phyloP scores from a whole-genome alignment of 208 protist species.

The Strigomonas culicis region DNA sequence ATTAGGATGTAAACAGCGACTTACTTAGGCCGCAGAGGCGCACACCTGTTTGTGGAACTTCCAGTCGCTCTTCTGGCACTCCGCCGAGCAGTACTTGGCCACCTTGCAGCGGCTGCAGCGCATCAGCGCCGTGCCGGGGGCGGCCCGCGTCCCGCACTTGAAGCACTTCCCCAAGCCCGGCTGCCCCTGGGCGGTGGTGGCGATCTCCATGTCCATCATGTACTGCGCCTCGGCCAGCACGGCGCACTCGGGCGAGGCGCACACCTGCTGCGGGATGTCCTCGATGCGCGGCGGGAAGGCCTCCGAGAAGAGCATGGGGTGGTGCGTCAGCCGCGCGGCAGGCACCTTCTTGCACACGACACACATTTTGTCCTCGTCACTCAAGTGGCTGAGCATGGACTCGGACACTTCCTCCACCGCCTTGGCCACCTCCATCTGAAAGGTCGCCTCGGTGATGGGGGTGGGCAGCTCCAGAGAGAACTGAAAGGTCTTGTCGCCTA shows the following conservation, averaged over 20 bases:
- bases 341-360: conserved; percentile 29
- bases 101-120: conserved; percentile 70
- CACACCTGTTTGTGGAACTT: conserved; percentile 56
- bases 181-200: conserved; percentile 5
- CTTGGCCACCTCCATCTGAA: conserved; percentile 25
- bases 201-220: conserved; percentile 52
- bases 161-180: conserved; percentile 21
- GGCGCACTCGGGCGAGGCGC: conserved; percentile 29
- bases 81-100: conserved; percentile 59
- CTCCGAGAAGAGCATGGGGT: conserved; percentile 50
- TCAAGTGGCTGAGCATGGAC: conserved; percentile 40
- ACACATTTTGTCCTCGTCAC: conserved; percentile 34
- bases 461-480: conserved; percentile 36
- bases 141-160: conserved; percentile 17
- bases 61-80: conserved; percentile 65
- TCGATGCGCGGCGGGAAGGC: conserved; percentile 43
- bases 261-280: conserved; percentile 48
- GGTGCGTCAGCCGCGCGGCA: conserved; percentile 47
- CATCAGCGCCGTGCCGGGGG: conserved; percentile 20
- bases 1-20: not conserved
- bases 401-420: conserved; percentile 35
- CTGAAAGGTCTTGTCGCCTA: conserved; percentile 60
- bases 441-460: conserved; percentile 28
- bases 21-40: not conserved
- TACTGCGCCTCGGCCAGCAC: conserved; percentile 26